phyloP scores from a whole-genome alignment of 176 grass and related monocot species.

The Rhynchospora breviuscula region DNA sequence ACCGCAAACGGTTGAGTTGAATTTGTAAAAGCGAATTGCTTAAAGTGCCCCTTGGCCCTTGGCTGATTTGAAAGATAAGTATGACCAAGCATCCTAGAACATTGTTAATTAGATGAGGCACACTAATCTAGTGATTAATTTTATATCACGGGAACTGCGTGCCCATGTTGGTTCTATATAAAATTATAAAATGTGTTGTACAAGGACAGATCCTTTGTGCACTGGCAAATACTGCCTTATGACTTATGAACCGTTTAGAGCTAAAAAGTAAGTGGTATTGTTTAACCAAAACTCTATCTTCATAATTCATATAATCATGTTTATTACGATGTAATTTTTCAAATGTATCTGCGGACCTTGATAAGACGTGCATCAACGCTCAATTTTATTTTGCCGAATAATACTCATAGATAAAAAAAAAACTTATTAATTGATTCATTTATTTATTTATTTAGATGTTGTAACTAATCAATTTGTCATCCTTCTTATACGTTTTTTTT shows the following conservation, averaged over 20 bases:
- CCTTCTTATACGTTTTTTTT: not conserved
- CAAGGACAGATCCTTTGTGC: not conserved
- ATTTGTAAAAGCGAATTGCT: not conserved
- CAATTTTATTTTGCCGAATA: not conserved
- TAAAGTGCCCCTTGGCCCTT: constrained; percentile 13
- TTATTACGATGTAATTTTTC: not conserved
- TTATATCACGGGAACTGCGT: constrained; percentile 3
- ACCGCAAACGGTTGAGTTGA: not conserved
- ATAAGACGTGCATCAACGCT: not conserved
- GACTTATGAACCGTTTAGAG: not conserved
- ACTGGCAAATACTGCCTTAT: not conserved
- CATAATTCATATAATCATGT: not conserved
- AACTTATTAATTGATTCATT: too few species aligned
- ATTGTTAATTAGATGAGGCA: not conserved
- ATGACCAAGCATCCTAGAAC: not conserved
- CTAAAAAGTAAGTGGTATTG: not conserved
- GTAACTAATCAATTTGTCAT: not conserved
- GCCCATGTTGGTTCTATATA: constrained; percentile 4
- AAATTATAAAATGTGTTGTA: constrained; percentile 15
- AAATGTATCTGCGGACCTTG: not conserved
- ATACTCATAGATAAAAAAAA: not conserved
- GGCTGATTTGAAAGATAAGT: not conserved
- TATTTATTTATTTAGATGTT: not conserved
- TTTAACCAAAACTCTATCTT: not conserved
- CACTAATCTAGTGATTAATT: constrained; percentile 12